Evolutionary conservation across 495 filamentous ascomycete genomes (phyloP), one percentile per base, ranked within the genome.

Genomic region (Letharia lupina): DNA sequence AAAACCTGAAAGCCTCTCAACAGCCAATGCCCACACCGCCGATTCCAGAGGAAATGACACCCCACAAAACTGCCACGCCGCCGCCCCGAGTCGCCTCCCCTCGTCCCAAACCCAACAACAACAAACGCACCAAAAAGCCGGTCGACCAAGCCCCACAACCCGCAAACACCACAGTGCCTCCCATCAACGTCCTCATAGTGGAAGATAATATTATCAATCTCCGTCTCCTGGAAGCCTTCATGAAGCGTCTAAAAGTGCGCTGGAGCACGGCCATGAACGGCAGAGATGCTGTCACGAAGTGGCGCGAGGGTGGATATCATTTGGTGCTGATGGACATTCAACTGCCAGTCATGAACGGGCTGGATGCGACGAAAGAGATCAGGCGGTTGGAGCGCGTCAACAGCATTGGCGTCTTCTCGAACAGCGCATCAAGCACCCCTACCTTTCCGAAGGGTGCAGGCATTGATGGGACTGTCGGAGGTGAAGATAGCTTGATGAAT

Each of bases 121-220:
- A 54, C n/a, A 71, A 63, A 37, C 62, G 63, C 20, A 31, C 66
- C n/a, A 63, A 69, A 75, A 80, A 60, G 76, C 76, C 41, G 73
- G 76, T 9, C 73, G 77, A 68, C 63, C 69, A 40, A 76, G 77
- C 62, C 41, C 75, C 64, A 67, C 31, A 57, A 23, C 54, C 54
- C 33, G 31, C 54, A 57, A 57, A 57, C 7, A 57, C 54, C 33
- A 16, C 89, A 9, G 92, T 98, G 4, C 94, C 94, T 13, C 94
- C 94, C 31, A 98, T 98, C 76, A 98, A 96, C 70, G 93, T 98
- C 12, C 81, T 98, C 23, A 97, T 98, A 65, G 94, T 98, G 44
- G 94, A 98, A 78, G 94, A 98, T 78, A 98, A 98, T 74, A 88
- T 93, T 66, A 98, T 98, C 81, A 98, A 98, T 70, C 81, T 98